Evolutionary conservation across 169 alveolate species (phyloP).

Genomic region (Plasmodium cynomolgi): DNA sequence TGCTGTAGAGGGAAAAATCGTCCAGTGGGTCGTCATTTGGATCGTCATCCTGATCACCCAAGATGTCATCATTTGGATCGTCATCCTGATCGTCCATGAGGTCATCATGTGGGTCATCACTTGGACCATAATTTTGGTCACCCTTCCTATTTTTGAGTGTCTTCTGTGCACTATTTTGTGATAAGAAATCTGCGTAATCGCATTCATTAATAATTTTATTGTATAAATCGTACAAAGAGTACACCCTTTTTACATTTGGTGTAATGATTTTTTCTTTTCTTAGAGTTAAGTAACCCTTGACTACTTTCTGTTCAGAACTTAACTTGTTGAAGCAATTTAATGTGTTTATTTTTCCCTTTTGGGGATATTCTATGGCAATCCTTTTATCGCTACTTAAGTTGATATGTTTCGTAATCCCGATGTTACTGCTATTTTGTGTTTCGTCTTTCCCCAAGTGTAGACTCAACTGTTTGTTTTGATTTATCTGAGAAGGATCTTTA

Average conservation of each 20-base stretch:
- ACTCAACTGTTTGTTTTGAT: neutral
- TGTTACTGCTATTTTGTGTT: neutral
- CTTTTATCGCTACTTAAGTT: neutral
- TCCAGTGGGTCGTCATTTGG: neutral
- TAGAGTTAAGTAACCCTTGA: constrained; percentile 45
- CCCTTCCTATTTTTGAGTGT: constrained; percentile 4
- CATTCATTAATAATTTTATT: constrained; percentile 47
- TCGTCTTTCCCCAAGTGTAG: neutral
- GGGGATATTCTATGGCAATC: neutral
- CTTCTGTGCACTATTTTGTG: neutral
- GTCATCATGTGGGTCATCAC: neutral
- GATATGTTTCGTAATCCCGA: neutral
- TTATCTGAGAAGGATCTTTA: neutral
- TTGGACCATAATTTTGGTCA: neutral
- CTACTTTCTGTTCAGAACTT: constrained; percentile 2
- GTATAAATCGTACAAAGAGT: constrained; percentile 31
- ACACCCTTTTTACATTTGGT: constrained; percentile 69
- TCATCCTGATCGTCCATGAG: neutral
- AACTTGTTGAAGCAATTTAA: neutral
- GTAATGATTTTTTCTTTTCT: constrained; percentile 39
- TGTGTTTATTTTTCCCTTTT: constrained; percentile 6
- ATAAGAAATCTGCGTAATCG: constrained; percentile 39
- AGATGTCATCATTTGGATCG: neutral
- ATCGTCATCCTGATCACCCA: neutral
- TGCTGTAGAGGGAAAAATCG: neutral